These are phyloP conservation scores for Escallonia rubra DNA, from an alignment of 129 eudicot genomes.

Conservation along the genomic window DNA sequence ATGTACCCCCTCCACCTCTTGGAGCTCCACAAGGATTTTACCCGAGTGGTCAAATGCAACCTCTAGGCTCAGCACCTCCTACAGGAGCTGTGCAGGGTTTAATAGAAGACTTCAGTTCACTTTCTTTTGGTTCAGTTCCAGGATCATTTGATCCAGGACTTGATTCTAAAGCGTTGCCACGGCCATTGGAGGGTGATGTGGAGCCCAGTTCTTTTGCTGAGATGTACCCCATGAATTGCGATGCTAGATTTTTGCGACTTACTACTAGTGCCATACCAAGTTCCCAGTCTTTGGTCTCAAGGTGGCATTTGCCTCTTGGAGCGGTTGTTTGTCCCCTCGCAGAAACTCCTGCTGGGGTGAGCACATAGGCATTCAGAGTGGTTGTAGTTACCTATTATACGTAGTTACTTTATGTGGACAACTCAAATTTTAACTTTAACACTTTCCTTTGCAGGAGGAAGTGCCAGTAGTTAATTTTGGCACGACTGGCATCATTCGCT, in stretches of 20 bases:
- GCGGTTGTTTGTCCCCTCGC: conserved; percentile 99
- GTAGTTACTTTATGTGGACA: conserved; percentile 5
- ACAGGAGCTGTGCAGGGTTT: conserved; percentile 47
- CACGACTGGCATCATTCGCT: conserved; percentile 81
- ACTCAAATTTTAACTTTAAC: conserved; percentile 12
- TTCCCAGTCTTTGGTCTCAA: conserved; percentile 88
- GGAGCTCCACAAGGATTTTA: conserved; percentile 48
- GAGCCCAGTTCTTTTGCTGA: conserved; percentile 63
- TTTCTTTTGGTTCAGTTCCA: conserved; percentile 72
- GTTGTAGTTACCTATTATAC: neutral
- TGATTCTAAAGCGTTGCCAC: conserved; percentile 71
- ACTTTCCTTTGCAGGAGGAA: conserved; percentile 68
- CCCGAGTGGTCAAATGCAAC: conserved; percentile 39
- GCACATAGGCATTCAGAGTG: conserved; percentile 17
- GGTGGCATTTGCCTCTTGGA: conserved; percentile 99
- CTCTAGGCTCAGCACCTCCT: conserved; percentile 64
- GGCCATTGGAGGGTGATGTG: conserved; percentile 92
- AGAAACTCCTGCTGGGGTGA: conserved; percentile 88
- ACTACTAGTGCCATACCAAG: conserved; percentile 84
- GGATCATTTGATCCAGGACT: conserved; percentile 86
- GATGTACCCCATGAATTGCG: conserved; percentile 78
- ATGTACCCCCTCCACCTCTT: conserved; percentile 49
- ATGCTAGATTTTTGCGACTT: conserved; percentile 71
- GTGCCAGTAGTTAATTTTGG: conserved; percentile 93
- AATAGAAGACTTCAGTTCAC: conserved; percentile 84